Percentiles rank a stretch among this genome's conserved stretches.
phyloP scores from a whole-genome alignment of 495 filamentous ascomycete genomes.

The Penicillium ucsense region DNA sequence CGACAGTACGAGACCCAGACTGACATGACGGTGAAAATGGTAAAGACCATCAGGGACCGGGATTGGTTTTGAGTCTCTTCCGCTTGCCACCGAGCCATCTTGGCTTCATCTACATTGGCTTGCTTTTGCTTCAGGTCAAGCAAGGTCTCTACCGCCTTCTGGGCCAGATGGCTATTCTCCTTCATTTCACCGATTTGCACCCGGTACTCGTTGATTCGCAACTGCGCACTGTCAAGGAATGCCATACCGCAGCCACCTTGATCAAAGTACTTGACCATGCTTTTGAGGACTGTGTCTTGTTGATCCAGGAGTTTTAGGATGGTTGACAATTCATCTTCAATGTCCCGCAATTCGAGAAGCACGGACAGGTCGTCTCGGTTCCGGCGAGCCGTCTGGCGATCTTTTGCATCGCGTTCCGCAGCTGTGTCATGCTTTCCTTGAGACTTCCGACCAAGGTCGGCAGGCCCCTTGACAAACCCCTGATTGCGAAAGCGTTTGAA shows the following conservation, averaged over 20 bases:
- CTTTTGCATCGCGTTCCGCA: slow-evolving; percentile 38
- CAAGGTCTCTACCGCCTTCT: slow-evolving; percentile 51
- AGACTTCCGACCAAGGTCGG: slow-evolving; percentile 39
- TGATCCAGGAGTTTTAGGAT: slow-evolving; percentile 48
- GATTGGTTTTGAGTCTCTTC: slow-evolving; percentile 55
- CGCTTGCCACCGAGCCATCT: slow-evolving; percentile 52
- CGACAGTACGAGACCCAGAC: slow-evolving; percentile 5
- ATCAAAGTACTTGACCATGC: slow-evolving; percentile 38
- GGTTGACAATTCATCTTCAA: slow-evolving; percentile 55
- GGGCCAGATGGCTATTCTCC: slow-evolving; percentile 32
- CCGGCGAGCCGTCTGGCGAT: slow-evolving; percentile 40
- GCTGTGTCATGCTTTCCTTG: slow-evolving; percentile 33
- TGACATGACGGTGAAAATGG: slow-evolving; percentile 58
- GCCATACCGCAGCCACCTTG: slow-evolving; percentile 21
- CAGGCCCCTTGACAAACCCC: slow-evolving; percentile 33
- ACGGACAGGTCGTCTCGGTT: slow-evolving; percentile 57
- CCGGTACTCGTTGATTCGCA: slow-evolving; percentile 46
- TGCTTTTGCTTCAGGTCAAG: slow-evolving; percentile 62
- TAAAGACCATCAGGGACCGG: slow-evolving; percentile 59
- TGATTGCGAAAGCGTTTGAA: slow-evolving; percentile 53
- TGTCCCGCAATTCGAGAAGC: slow-evolving; percentile 54
- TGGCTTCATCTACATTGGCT: slow-evolving; percentile 58
- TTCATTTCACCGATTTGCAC: slow-evolving; percentile 50
- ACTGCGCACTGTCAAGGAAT: slow-evolving; percentile 42
- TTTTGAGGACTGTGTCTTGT: slow-evolving; percentile 41